phyloP scores from a whole-genome alignment of 768 basidiomycete genomes.

The Daedaleopsis nitida region DNA sequence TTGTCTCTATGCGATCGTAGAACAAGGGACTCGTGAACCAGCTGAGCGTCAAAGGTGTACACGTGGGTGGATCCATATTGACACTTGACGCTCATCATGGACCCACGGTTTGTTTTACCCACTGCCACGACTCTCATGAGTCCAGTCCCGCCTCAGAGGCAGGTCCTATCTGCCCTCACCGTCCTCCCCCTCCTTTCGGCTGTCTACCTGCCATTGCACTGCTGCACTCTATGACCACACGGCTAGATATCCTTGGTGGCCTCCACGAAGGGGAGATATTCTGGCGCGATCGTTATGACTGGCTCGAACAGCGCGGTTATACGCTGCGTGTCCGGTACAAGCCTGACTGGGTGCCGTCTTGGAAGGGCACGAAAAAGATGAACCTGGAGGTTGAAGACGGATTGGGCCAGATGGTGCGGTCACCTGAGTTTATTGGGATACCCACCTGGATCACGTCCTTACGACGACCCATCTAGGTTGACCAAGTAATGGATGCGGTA shows the following conservation, averaged over 20 bases:
- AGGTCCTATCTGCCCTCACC: no score
- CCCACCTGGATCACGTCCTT: not conserved
- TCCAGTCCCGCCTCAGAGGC: no score
- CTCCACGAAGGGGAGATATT: not conserved
- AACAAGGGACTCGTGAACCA: no score
- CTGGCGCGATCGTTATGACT: conserved; percentile 17
- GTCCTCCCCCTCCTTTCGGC: not conserved
- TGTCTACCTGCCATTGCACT: no score
- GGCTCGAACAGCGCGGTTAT: conserved; percentile 9
- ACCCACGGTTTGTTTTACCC: no score
- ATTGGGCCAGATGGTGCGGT: not conserved
- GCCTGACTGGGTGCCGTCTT: conserved; percentile 20
- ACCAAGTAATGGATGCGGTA: conserved; percentile 22
- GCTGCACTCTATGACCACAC: not conserved
- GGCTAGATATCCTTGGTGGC: not conserved
- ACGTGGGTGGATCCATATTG: no score
- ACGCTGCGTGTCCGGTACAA: conserved; percentile 13
- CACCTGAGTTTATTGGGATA: no score
- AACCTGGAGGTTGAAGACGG: conserved; percentile 2
- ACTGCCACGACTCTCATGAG: no score
- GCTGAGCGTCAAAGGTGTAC: no score
- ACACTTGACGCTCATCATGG: no score
- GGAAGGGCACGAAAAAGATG: conserved; percentile 6
- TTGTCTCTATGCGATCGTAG: no score
- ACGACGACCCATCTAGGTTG: not conserved